Evolutionary conservation across 2,329 filamentous ascomycete species (phyloP).

Genomic region (Diaporthe sp.): DNA sequence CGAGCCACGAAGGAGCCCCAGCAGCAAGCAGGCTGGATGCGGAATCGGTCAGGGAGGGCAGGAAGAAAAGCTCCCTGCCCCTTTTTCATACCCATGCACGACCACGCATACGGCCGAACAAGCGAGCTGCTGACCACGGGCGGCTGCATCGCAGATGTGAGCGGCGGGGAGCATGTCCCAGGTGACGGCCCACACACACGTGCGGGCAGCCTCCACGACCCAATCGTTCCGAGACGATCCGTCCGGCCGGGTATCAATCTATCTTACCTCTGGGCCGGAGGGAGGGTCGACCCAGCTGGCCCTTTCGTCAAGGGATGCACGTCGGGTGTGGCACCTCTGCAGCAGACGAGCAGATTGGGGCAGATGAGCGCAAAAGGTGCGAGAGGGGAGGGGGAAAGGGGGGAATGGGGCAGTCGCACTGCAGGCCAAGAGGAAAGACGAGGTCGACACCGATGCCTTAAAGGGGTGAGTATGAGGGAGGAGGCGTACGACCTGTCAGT

Average conservation of each 20-base stretch:
- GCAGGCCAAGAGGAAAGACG: constrained; percentile 16
- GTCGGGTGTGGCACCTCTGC: background rate
- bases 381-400: background rate
- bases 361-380: background rate
- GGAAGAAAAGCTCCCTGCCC: background rate
- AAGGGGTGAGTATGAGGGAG: background rate
- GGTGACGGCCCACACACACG: background rate
- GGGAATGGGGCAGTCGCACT: background rate
- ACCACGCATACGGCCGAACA: background rate
- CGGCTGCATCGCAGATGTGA: constrained; percentile 10
- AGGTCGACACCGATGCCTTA: constrained; percentile 20
- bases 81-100: background rate
- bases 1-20: background rate
- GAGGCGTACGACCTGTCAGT: constrained; percentile 28
- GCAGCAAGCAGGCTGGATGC: background rate
- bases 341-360: background rate
- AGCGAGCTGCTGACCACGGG: constrained; percentile 17
- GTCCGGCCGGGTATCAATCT: constrained; percentile 10
- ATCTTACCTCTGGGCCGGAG: background rate
- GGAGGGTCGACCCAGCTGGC: background rate
- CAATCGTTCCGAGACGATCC: constrained; percentile 20
- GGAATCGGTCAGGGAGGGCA: background rate
- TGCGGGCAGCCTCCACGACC: background rate
- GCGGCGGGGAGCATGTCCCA: background rate
- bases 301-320: background rate